Evolutionary conservation across 225 moss, liverwort and hornwort genomes (phyloP).

Genomic region (Neckera pumila): DNA sequence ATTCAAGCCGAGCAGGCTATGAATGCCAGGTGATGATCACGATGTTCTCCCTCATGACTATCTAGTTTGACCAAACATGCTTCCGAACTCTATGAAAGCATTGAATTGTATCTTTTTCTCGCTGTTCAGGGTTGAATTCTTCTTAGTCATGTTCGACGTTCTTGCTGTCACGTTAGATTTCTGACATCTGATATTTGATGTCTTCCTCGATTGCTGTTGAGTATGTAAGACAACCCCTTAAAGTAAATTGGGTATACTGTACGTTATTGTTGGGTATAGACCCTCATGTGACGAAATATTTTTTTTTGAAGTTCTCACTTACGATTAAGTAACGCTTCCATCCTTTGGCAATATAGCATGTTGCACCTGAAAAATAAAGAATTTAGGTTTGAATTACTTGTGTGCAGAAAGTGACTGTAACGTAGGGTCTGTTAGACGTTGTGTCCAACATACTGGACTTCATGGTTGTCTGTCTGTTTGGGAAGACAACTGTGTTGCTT

Average conservation of each 20-base stretch:
- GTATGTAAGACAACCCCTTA: not conserved
- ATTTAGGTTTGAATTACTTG: not conserved
- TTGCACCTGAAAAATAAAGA: not conserved
- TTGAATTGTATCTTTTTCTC: not conserved
- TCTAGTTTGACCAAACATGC: not conserved
- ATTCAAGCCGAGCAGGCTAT: slow-evolving; percentile 41
- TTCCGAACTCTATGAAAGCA: not conserved
- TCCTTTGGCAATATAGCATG: not conserved
- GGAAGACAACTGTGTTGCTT: not conserved
- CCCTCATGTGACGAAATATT: not conserved
- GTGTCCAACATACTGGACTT: not conserved
- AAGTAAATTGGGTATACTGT: not conserved
- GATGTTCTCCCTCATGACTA: not conserved
- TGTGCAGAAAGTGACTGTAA: not conserved
- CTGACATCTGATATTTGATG: not conserved
- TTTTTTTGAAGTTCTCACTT: no score
- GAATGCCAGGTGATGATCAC: slow-evolving; percentile 21
- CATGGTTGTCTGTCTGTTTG: not conserved
- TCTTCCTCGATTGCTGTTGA: not conserved
- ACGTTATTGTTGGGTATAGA: no score
- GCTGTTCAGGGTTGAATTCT: not conserved
- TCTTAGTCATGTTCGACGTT: not conserved
- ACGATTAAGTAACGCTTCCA: not conserved
- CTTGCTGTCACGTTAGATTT: not conserved
- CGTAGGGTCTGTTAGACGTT: not conserved